Conservation (phyloP, 352 stramenopile genomes). For the Detonula confervacea region DNA sequence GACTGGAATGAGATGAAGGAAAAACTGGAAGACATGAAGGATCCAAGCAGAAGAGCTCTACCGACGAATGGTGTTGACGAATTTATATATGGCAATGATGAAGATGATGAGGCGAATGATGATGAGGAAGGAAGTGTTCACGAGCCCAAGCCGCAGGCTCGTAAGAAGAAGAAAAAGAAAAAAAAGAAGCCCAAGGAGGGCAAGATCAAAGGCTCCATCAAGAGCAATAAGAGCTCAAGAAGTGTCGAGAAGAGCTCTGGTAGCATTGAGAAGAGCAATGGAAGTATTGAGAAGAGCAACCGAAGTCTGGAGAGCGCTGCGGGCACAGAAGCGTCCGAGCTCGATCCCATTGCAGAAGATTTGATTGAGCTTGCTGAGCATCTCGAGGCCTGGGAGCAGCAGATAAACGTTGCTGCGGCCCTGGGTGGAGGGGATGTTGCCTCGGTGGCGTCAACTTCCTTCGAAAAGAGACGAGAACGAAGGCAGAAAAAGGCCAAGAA, state of each 20-base stretch:
- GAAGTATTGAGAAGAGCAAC: too few species aligned
- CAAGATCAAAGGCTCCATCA: too few species aligned
- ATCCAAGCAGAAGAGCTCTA: background rate
- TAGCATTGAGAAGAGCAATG: too few species aligned
- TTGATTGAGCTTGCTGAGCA: background rate
- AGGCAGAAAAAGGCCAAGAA: slow-evolving; percentile 5
- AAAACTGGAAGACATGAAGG: slow-evolving; percentile 5
- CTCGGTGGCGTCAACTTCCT: background rate
- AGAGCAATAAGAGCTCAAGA: too few species aligned
- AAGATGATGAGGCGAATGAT: background rate
- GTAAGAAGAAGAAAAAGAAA: slow-evolving; percentile 17
- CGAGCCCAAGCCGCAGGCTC: background rate
- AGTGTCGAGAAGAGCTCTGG: too few species aligned
- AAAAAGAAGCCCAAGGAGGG: slow-evolving; percentile 4
- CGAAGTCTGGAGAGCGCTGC: background rate
- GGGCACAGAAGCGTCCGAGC: background rate
- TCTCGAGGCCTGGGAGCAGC: too few species aligned
- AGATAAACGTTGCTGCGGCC: background rate
- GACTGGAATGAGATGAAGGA: too few species aligned
- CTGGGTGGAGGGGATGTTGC: background rate
- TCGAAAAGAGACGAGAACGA: background rate
- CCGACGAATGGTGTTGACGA: background rate
- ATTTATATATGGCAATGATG: background rate
- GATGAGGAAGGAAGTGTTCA: slow-evolving; percentile 1
- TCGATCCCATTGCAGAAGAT: too few species aligned